A percentile compares a stretch with the other conserved stretches of the same genome.
Evolutionary conservation across 164 flowering plant species (phyloP).

Genomic region (Sextonia rubra): DNA sequence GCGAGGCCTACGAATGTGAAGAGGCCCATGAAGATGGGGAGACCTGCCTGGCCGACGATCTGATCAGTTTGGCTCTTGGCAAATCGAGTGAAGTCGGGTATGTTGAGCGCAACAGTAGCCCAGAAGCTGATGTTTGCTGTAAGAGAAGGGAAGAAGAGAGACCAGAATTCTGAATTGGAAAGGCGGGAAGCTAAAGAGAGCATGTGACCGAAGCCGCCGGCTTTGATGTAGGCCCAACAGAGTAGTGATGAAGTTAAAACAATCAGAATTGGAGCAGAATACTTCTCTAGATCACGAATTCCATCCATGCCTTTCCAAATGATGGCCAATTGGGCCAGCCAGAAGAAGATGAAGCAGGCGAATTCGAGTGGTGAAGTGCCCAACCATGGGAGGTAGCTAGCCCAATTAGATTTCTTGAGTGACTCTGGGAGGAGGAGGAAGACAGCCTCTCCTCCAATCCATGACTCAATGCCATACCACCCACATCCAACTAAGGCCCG

Average conservation of each 20-base stretch:
- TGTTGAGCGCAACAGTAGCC: slow-evolving; percentile 84
- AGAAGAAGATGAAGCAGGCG: slow-evolving; percentile 66
- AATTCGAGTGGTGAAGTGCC: slow-evolving; percentile 90
- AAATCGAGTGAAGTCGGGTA: slow-evolving; percentile 84
- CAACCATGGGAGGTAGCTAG: slow-evolving; percentile 50
- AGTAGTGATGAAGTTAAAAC: slow-evolving; percentile 51
- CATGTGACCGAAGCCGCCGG: slow-evolving; percentile 79
- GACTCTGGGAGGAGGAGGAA: slow-evolving; percentile 58
- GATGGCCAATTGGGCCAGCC: slow-evolving; percentile 58
- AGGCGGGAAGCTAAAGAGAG: slow-evolving; percentile 58
- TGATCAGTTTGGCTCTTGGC: slow-evolving; percentile 77
- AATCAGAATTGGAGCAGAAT: slow-evolving; percentile 74
- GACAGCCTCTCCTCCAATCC: slow-evolving; percentile 93
- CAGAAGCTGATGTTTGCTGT: slow-evolving; percentile 92
- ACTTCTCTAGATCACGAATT: slow-evolving; percentile 68
- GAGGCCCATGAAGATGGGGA: slow-evolving; percentile 83
- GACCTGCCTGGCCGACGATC: slow-evolving; percentile 72
- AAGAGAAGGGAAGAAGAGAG: slow-evolving; percentile 79
- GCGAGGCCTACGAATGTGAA: slow-evolving; percentile 94
- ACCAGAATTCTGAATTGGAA: slow-evolving; percentile 58
- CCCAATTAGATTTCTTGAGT: slow-evolving; percentile 27
- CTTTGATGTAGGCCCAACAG: slow-evolving; percentile 68
- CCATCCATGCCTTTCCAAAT: slow-evolving; percentile 85
- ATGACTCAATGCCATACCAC: slow-evolving; percentile 92
- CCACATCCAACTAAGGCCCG: slow-evolving; percentile 87